Percentiles rank a stretch among this genome's conserved stretches.
Evolutionary conservation across 2,329 filamentous ascomycete species (phyloP).

Genomic region (Zasmidium angulare): DNA sequence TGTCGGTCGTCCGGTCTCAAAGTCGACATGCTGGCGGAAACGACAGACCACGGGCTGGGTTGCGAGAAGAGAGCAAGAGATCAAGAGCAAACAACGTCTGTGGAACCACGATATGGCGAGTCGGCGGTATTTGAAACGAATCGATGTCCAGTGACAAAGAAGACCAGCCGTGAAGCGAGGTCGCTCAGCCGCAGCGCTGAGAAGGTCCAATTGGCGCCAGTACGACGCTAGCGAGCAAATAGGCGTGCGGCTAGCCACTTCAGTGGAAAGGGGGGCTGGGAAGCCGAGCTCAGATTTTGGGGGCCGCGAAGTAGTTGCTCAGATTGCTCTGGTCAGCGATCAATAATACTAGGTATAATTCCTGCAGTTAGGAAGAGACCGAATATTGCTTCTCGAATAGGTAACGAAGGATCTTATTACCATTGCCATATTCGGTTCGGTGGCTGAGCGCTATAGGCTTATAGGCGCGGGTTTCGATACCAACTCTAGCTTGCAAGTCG

Average conservation of each 20-base stretch:
- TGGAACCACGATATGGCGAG: neutral
- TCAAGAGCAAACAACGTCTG: neutral
- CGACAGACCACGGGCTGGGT: neutral
- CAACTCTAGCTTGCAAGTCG: too few species aligned
- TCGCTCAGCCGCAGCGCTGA: constrained; percentile 4
- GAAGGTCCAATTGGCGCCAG: neutral
- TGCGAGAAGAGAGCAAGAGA: neutral
- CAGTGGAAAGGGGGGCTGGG: neutral
- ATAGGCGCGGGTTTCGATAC: too few species aligned
- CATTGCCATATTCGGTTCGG: too few species aligned
- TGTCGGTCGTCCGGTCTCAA: constrained; percentile 43
- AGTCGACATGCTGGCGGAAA: constrained; percentile 14
- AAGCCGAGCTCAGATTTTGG: neutral
- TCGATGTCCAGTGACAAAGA: too few species aligned
- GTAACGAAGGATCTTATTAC: too few species aligned
- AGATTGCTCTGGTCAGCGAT: too few species aligned
- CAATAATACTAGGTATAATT: too few species aligned
- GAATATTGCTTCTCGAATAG: too few species aligned
- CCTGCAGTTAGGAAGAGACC: too few species aligned
- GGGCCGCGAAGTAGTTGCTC: too few species aligned
- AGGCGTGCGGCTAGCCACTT: neutral
- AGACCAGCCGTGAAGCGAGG: neutral
- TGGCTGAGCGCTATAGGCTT: too few species aligned
- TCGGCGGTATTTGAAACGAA: neutral
- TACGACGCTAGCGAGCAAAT: neutral